Conservation (phyloP, 2,329 filamentous ascomycete genomes). For the Mycosphaerella arachidis region DNA sequence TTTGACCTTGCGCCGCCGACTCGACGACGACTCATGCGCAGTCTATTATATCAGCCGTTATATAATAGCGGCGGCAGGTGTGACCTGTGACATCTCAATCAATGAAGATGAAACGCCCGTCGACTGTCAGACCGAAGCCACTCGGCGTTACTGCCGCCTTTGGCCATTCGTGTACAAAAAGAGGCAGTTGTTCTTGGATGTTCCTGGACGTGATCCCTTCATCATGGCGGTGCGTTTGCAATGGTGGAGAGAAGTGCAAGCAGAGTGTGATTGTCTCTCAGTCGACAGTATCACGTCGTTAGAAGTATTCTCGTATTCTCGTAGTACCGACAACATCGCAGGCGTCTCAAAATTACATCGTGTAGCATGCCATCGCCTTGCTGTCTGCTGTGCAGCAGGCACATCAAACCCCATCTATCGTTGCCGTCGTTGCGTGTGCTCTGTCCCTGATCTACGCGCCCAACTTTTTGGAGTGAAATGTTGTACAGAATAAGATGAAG, state of each 20-base stretch:
- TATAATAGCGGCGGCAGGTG: neutral
- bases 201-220: neutral
- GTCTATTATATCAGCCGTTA: neutral
- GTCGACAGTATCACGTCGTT: no score
- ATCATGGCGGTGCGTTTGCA: neutral
- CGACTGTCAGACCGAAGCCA: neutral
- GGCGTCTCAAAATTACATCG: neutral
- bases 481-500: neutral
- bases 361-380: neutral
- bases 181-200: neutral
- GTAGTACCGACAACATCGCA: neutral
- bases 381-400: neutral
- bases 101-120: neutral
- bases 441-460: neutral
- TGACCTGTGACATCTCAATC: neutral
- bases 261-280: no score
- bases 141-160: neutral
- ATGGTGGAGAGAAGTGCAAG: no score
- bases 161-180: neutral
- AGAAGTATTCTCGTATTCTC: no score
- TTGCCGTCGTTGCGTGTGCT: neutral
- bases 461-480: neutral
- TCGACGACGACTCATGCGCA: neutral
- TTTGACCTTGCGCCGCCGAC: neutral
- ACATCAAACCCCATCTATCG: neutral